Evolutionary conservation across 2,329 filamentous ascomycete genomes (phyloP).

Genomic region (Aureobasidium mangrovei): DNA sequence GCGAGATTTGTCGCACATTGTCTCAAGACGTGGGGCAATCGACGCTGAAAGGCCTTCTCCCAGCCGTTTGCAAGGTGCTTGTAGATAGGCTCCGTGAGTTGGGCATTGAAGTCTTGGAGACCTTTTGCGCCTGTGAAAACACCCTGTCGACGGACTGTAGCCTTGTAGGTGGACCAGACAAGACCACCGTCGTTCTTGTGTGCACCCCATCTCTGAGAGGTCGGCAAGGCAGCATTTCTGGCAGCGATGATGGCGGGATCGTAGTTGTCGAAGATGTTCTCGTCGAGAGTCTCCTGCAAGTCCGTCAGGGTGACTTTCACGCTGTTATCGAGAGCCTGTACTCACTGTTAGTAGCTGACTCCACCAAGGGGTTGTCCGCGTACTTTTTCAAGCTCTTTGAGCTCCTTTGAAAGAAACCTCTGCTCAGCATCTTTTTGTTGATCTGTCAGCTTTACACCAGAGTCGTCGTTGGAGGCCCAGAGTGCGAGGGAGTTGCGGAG

Average conservation of each 20-base stretch:
- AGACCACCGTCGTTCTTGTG: constrained; percentile 39
- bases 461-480: constrained; percentile 40
- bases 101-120: constrained; percentile 33
- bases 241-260: constrained; percentile 33
- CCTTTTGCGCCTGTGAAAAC: constrained; percentile 35
- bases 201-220: constrained; percentile 30
- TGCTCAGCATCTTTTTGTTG: constrained; percentile 32
- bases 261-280: constrained; percentile 41
- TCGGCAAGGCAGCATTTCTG: constrained; percentile 28
- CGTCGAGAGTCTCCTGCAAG: constrained; percentile 33
- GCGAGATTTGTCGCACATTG: constrained; percentile 28
- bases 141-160: constrained; percentile 44
- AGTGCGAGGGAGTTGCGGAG: constrained; percentile 46
- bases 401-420: constrained; percentile 30
- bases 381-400: constrained; percentile 32
- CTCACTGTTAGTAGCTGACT: constrained; percentile 10
- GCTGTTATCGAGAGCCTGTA: constrained; percentile 31
- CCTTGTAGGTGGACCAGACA: constrained; percentile 47
- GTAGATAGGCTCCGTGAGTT: constrained; percentile 32
- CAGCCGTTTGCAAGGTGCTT: constrained; percentile 35
- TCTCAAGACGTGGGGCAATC: constrained; percentile 34
- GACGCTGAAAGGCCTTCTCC: constrained; percentile 36
- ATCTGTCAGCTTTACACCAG: constrained; percentile 32
- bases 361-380: neutral
- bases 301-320: constrained; percentile 32